Evolutionary conservation across 768 basidiomycete species (phyloP).

Genomic region (Leucosporidium yakuticum): DNA sequence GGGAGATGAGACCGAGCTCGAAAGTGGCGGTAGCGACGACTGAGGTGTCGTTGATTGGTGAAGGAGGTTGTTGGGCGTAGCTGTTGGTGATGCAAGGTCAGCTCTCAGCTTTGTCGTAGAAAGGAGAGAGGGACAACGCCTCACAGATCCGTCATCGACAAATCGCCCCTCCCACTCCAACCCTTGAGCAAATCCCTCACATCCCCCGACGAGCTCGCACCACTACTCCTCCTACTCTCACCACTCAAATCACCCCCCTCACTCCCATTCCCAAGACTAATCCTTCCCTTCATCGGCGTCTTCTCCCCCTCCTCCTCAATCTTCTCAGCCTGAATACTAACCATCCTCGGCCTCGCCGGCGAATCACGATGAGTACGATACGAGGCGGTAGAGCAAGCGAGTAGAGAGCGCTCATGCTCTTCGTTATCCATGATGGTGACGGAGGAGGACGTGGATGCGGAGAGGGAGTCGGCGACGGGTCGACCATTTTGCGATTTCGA

Average conservation of each 20-base stretch:
- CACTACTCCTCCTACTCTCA: background rate
- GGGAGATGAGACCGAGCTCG: background rate
- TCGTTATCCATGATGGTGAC: background rate
- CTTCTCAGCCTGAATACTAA: background rate
- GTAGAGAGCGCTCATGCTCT: background rate
- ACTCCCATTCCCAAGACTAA: background rate
- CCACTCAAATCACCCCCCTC: background rate
- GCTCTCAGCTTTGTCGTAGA: background rate
- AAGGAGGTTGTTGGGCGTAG: background rate
- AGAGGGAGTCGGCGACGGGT: background rate
- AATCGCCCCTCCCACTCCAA: background rate
- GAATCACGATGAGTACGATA: background rate
- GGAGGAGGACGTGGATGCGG: no score
- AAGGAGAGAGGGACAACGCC: background rate
- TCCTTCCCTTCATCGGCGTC: background rate
- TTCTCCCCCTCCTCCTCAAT: background rate
- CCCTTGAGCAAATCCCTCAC: background rate
- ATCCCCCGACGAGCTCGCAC: background rate
- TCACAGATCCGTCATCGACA: background rate
- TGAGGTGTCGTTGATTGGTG: background rate
- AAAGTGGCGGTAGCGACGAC: background rate
- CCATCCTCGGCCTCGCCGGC: background rate
- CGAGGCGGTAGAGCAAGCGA: background rate
- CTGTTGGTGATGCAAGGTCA: background rate
- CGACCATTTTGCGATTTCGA: background rate